Base-by-base conservation (phyloP, 805 yeast species). In the Cyberlindnera saturnus region DNA sequence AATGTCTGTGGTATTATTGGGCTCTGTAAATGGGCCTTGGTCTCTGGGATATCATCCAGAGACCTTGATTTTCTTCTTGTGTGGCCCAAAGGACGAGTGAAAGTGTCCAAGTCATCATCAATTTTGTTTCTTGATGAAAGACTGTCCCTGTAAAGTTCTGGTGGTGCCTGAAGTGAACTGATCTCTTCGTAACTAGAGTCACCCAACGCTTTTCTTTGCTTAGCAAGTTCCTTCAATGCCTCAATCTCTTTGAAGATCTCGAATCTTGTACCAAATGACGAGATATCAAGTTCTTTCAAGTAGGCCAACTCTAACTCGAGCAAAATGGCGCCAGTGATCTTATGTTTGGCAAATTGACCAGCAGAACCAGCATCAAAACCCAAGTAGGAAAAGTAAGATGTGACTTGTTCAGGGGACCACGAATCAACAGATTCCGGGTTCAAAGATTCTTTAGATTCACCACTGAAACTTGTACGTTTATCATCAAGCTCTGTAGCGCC, bases 231-330 rank as follows among this genome's bases (percentile, higher is more conserved):
- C 49, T 65, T 59, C 53, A 84, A 66, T 32, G 79, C 75, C 60
- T 87, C 95, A 54, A 93, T 91, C 60, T 87, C 96, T 59, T 88
- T 89, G 63, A 79, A 82, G 38, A 93, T 78, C 61, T 90, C 96
- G 64, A 89, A 93, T 50, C 99, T 75, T 0, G 96, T 90, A 23
- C 99, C 99, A 67, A 93, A 93, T 4, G 96, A 86, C 39, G 79
- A 73, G 41, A 93, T 91, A 44, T 90, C 99, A 45, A 93, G 69
- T 63, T 93, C 99, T 61, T 91, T 93, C 56, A 93, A 72, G 56
- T 86, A 86, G 1, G 87, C 75, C 48, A 91, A 71, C 56, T 91
- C 97, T 48, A 93, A 71, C 63, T 90, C 95, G 41, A 93, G 70
- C 36, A 93, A 65, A 42, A 93, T 91, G 6, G 79, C 68, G 26